Conservation (phyloP, 805 yeast species). For the Cyberlindnera euphorbiae region DNA sequence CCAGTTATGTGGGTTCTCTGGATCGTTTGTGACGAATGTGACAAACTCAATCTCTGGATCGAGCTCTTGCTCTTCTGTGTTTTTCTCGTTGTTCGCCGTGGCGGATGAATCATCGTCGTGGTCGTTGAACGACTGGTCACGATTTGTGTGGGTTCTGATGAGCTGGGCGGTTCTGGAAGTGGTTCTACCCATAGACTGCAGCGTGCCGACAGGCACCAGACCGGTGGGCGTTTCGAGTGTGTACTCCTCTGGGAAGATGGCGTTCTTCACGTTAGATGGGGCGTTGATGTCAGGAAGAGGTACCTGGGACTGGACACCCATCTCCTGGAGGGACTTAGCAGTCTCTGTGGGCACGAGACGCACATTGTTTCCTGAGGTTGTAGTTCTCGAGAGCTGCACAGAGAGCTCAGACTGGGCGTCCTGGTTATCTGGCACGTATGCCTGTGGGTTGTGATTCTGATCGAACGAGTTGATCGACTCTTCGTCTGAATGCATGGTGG, state of each 20-base stretch:
- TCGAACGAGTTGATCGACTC: constrained; percentile 23
- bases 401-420: constrained; percentile 44
- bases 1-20: constrained; percentile 93
- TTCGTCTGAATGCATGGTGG: constrained; percentile 14
- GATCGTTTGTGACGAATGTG: constrained; percentile 73
- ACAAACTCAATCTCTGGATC: constrained; percentile 79
- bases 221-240: constrained; percentile 87
- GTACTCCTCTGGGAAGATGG: constrained; percentile 91
- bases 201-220: constrained; percentile 72
- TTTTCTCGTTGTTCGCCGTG: constrained; percentile 25
- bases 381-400: constrained; percentile 19
- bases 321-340: constrained; percentile 56
- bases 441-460: constrained; percentile 28
- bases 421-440: constrained; percentile 37
- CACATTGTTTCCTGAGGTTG: constrained; percentile 23
- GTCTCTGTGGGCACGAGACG: constrained; percentile 64
- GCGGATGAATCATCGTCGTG: constrained; percentile 28
- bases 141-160: constrained; percentile 32
- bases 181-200: constrained; percentile 62
- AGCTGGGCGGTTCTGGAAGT: constrained; percentile 25
- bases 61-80: constrained; percentile 30
- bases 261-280: constrained; percentile 49
- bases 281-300: constrained; percentile 54
- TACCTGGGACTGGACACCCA: constrained; percentile 52
- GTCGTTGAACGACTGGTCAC: constrained; percentile 10